Base-by-base conservation (phyloP, 1,284 basidiomycete species). In the Leccinum angustisporum region DNA sequence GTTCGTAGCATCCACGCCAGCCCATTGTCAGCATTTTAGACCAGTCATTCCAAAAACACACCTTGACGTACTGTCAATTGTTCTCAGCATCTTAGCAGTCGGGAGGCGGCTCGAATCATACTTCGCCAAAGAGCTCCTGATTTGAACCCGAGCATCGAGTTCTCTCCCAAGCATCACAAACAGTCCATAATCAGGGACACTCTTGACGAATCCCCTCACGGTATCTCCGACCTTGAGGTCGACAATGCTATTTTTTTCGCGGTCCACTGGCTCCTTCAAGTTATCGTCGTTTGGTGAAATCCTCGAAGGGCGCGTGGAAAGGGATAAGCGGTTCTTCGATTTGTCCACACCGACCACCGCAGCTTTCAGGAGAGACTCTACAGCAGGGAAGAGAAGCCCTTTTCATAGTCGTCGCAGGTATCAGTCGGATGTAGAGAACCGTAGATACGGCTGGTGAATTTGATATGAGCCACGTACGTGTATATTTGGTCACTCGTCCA, bases 61-160 rank as follows among this genome's bases (percentile, higher is more conserved):
- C 96, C 76, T 98, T 97, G 67, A 97, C 86, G 75, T 86, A 97
- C 92, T 96, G 68, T 16, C 59, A 56, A 69, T 51, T 36, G 5
- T 58, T 63, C 67, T 63, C 46, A 64, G 65, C 21, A 59, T 34
- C 59, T 34, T 21, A 18, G 59, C 5, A 27, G 55, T 27, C 31
- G 48, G 6, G 58, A 36, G 43, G 46, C 34, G 46, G 38, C 14
- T 13, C 34, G 33, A 71, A 43, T 18, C 61, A 43, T 68, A 95
- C 94, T 72, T 94, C 88, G 74, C 96, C 91, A 74, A 97, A 94
- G 34, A 97, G 83, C 77, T 98, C 94, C 73, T 86, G 74, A 98
- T 98, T 77, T 97, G 95, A 27, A 98, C 90, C 25, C 97, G 87
- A 58, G 92, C 96, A 70, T 95, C 93, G 36, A 97, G 79, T 55